Conservation (phyloP, 2,329 filamentous ascomycete genomes). For the Fusarium transvaalense region DNA sequence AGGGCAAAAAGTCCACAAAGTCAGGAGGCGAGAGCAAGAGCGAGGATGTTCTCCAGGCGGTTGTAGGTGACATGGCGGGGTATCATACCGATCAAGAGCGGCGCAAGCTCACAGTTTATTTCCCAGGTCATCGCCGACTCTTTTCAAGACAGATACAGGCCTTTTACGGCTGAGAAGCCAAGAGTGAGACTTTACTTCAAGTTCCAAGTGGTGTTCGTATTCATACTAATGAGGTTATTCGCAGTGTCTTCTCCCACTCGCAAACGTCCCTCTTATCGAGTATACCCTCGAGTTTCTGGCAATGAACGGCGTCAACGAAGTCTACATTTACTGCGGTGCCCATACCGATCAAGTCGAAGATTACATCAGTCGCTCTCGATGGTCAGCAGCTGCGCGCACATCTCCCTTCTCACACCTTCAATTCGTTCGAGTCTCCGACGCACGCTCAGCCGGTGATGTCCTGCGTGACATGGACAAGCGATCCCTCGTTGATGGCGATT, state of each 20-base stretch:
- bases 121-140: constrained; percentile 88
- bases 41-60: constrained; percentile 70
- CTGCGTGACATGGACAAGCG: constrained; percentile 93
- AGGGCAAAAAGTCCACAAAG: constrained; percentile 67
- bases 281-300: constrained; percentile 97
- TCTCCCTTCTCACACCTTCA: constrained; percentile 82
- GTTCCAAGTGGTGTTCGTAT: not conserved
- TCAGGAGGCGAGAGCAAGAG: constrained; percentile 65
- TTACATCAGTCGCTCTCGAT: constrained; percentile 83
- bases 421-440: constrained; percentile 85
- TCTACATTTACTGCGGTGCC: constrained; percentile 91
- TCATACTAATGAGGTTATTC: constrained; percentile 36
- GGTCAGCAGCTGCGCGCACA: constrained; percentile 69
- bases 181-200: constrained; percentile 68
- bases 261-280: constrained; percentile 94
- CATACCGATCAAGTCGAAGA: constrained; percentile 89
- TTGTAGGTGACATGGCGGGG: constrained; percentile 59
- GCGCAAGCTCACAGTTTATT: constrained; percentile 39
- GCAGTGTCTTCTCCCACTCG: constrained; percentile 91
- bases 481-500: constrained; percentile 87
- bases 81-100: constrained; percentile 30
- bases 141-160: constrained; percentile 91
- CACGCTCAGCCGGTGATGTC: constrained; percentile 90
- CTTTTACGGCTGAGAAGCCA: constrained; percentile 89
- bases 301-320: constrained; percentile 93